Base-by-base conservation (phyloP, 2,329 filamentous ascomycete genomes). In the Aureobasidium sp. region DNA sequence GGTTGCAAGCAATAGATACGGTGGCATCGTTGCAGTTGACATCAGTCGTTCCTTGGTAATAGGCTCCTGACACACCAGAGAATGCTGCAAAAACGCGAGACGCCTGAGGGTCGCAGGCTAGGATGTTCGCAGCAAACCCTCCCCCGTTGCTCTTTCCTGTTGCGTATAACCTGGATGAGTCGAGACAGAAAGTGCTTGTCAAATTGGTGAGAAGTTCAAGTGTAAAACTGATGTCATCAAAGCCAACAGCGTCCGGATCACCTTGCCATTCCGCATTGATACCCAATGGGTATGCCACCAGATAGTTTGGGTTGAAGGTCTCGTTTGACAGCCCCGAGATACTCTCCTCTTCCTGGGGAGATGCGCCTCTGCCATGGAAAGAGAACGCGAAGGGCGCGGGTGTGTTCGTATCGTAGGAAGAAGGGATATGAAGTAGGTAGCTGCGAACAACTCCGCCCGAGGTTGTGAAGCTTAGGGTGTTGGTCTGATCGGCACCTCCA, bases 91-190 rank as follows among this genome's bases (percentile, higher is more conserved):
- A 77, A 7, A 73, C 72, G 8, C 67, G 70, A 1, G 75, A 75
- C 3, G 75, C 71, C 9, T 70, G 69, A 2, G 74, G 66, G 34
- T 78, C 72, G 65, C 78, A 82, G 3, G 79, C 77, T 7, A 81
- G 75, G 1, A 76, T 64, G 21, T 73, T 75, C 3, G 74, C 75
- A 30, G 79, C 75, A 13, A 76, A 80, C 1, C 79, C 82, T 1
- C 79, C 82, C 3, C 80, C 81, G 45, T 84, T 82, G 63, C 75
- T 83, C 64, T 83, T 81, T 50, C 78, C 78, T 0, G 73, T 70
- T 7, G 73, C 73, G 61, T 79, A 80, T 32, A 81, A 70, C 7
- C 73, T 73, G 2, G 66, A 67, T 1, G 68, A 65, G 63, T 81
- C 76, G 64, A 81, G 73, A 65, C 77, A 80, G 65, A 76, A 77